Evolutionary conservation across 805 yeast genomes (phyloP).

Genomic region (Saccharomycopsis fodiens): DNA sequence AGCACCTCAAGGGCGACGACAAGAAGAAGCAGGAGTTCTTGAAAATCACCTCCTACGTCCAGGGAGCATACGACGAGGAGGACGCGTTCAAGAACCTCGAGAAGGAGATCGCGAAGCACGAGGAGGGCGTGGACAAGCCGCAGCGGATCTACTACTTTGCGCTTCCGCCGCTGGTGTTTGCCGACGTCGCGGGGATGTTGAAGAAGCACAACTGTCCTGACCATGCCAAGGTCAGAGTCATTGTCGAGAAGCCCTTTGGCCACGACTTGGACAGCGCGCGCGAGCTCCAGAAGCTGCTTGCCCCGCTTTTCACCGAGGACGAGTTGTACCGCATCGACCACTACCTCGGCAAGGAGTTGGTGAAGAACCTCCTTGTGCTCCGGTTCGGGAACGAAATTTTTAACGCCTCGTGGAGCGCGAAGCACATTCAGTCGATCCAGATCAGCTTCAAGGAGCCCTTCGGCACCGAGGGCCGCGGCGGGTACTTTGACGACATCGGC

Average conservation of each 20-base stretch:
- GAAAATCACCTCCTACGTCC: slow-evolving; percentile 54
- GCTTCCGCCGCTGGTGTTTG: slow-evolving; percentile 88
- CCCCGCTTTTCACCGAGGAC: slow-evolving; percentile 84
- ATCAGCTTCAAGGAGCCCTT: slow-evolving; percentile 95
- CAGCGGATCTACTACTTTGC: slow-evolving; percentile 90
- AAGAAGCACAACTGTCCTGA: slow-evolving; percentile 59
- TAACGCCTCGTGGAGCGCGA: slow-evolving; percentile 82
- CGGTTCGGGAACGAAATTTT: slow-evolving; percentile 89
- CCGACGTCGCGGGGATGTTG: slow-evolving; percentile 65
- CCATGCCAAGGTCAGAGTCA: slow-evolving; percentile 68
- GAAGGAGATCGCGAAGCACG: slow-evolving; percentile 49
- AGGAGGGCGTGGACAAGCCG: slow-evolving; percentile 42
- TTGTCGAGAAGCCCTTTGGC: slow-evolving; percentile 97
- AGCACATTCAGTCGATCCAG: slow-evolving; percentile 73
- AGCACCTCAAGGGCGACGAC: slow-evolving; percentile 48
- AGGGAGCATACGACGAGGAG: slow-evolving; percentile 73
- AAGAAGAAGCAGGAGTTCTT: slow-evolving; percentile 56
- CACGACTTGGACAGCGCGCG: slow-evolving; percentile 77
- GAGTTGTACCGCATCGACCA: slow-evolving; percentile 96
- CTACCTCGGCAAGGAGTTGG: slow-evolving; percentile 96
- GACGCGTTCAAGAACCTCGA: slow-evolving; percentile 64
- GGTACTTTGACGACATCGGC: slow-evolving; percentile 92
- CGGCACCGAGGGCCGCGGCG: slow-evolving; percentile 99
- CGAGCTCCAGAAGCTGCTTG: slow-evolving; percentile 64
- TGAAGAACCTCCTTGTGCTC: slow-evolving; percentile 80